Percentiles rank a stretch among this genome's conserved stretches.
phyloP scores from a whole-genome alignment of 768 basidiomycete genomes.

The Heimioporus sp. region DNA sequence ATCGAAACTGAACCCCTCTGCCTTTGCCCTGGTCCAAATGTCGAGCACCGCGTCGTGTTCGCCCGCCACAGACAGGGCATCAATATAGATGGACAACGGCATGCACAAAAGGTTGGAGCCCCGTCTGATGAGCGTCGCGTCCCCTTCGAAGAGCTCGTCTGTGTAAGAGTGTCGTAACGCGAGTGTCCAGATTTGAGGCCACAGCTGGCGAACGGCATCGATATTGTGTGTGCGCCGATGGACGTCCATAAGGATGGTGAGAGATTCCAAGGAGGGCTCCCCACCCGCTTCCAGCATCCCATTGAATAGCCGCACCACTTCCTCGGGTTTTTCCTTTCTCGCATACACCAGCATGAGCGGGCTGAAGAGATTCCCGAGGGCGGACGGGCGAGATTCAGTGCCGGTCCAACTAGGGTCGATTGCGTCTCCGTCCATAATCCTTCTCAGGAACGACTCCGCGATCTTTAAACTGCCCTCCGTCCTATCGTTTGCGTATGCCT shows the following conservation, averaged over 20 bases:
- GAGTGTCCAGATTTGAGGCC: conserved; percentile 66
- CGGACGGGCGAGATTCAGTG: conserved; percentile 37
- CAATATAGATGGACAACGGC: conserved; percentile 81
- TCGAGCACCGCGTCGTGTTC: conserved; percentile 57
- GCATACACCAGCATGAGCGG: conserved; percentile 60
- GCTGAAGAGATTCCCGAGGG: conserved; percentile 54
- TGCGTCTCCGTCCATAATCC: conserved; percentile 40
- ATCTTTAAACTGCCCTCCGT: conserved; percentile 49
- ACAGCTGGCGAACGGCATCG: conserved; percentile 56
- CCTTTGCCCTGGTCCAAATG: conserved; percentile 65
- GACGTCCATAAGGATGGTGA: conserved; percentile 67
- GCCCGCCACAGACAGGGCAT: conserved; percentile 65
- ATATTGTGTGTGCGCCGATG: conserved; percentile 61
- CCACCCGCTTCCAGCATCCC: conserved; percentile 54
- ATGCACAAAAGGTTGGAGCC: conserved; percentile 63
- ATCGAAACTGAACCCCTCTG: conserved; percentile 73
- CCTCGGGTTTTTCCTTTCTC: conserved; percentile 39
- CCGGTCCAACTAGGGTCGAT: conserved; percentile 39
- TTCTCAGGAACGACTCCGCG: conserved; percentile 65
- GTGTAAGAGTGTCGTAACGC: conserved; percentile 43
- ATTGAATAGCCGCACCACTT: conserved; percentile 57
- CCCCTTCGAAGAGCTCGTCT: conserved; percentile 32
- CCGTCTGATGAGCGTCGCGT: conserved; percentile 22
- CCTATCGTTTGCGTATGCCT: conserved; percentile 52
- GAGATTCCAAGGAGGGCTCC: conserved; percentile 53